These are phyloP conservation scores for Quambalaria eucalypti DNA, from an alignment of 1,284 basidiomycete species.

Conservation along the genomic window DNA sequence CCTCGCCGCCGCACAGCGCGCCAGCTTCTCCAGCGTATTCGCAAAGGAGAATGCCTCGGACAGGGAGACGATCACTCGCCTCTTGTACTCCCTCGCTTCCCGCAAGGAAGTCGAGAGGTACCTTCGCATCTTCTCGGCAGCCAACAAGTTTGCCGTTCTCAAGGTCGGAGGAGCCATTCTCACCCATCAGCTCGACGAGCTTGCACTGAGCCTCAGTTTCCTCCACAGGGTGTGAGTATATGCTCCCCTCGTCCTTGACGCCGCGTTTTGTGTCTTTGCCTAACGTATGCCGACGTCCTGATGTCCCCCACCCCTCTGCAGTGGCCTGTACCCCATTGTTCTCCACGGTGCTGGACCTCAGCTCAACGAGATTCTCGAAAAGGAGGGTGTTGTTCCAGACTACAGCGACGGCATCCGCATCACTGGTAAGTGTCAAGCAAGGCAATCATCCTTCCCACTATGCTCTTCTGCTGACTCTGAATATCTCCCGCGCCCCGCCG, in stretches of 20 bases:
- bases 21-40: conserved; percentile 18
- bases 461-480: conserved; percentile 1
- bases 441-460: not conserved
- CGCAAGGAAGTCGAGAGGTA: conserved; percentile 46
- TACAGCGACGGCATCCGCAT: conserved; percentile 47
- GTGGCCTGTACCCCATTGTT: conserved; percentile 44
- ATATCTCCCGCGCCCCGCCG: not conserved
- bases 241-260: too few species aligned
- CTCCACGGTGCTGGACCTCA: conserved; percentile 46
- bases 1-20: not conserved
- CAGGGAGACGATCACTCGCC: conserved; percentile 42
- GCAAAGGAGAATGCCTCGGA: conserved; percentile 30
- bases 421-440: conserved; percentile 17
- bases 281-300: too few species aligned
- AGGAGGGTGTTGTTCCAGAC: conserved; percentile 45
- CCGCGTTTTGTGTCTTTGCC: too few species aligned
- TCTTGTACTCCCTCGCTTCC: conserved; percentile 46
- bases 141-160: conserved; percentile 46
- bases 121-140: conserved; percentile 45
- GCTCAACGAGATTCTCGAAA: conserved; percentile 46
- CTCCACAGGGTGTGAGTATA: conserved; percentile 38
- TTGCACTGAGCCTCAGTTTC: conserved; percentile 45
- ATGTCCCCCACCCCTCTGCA: conserved; percentile 1
- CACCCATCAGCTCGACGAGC: conserved; percentile 45
- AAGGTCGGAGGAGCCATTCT: conserved; percentile 47